Percentiles rank a stretch among this genome's conserved stretches.
These are phyloP conservation scores for Ottelia alismoides DNA, from an alignment of 106 monocot species.

Conservation along the genomic window DNA sequence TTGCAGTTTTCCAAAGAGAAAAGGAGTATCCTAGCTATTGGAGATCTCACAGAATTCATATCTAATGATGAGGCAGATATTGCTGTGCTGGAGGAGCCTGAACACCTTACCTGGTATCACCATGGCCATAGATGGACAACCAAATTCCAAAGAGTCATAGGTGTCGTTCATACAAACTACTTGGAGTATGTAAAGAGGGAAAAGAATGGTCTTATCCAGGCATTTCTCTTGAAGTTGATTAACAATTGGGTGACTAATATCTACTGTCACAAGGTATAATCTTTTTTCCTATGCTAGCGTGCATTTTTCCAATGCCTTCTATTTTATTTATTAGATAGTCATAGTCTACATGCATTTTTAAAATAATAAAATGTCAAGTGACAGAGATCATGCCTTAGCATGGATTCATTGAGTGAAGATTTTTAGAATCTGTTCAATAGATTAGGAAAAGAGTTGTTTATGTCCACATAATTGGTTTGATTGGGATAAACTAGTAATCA, in stretches of 20 bases:
- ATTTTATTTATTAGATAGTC: too few relatives aligned
- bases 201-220: conserved; percentile 50
- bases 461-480: too few relatives aligned
- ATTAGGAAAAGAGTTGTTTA: too few relatives aligned
- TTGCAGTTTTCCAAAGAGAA: conserved; percentile 66
- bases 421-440: too few relatives aligned
- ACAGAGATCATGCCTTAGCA: too few relatives aligned
- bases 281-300: too few relatives aligned
- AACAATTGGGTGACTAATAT: conserved; percentile 80
- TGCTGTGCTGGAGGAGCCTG: conserved; percentile 92
- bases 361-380: too few relatives aligned
- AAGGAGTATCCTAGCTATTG: conserved; percentile 83
- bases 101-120: conserved; percentile 94
- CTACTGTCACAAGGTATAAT: conserved; percentile 96
- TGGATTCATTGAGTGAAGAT: too few relatives aligned
- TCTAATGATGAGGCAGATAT: conserved; percentile 67
- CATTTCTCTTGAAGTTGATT: conserved; percentile 52
- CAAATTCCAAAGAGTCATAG: conserved; percentile 74
- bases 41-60: conserved; percentile 76
- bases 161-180: conserved; percentile 91
- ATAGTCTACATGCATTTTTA: too few relatives aligned
- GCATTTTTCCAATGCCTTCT: too few relatives aligned
- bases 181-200: conserved; percentile 94
- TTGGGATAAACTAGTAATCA: too few relatives aligned
- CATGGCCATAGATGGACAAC: conserved; percentile 84